Conservation (phyloP, 1,284 basidiomycete genomes). For the Apiotrichum laibachii region DNA sequence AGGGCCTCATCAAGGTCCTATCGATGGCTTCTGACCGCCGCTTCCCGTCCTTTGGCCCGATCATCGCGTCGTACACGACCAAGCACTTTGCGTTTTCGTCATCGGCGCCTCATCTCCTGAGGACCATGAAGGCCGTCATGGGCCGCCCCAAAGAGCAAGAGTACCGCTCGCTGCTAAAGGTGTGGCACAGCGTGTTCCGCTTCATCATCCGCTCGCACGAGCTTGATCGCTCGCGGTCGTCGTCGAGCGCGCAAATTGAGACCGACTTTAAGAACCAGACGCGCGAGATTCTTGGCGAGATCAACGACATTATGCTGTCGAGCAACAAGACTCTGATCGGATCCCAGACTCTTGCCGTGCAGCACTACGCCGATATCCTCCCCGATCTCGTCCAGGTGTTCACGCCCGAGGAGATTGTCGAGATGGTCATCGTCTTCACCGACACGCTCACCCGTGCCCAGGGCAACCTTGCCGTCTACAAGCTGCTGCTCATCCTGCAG, state of each 20-base stretch:
- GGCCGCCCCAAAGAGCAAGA: constrained; percentile 70
- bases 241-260: constrained; percentile 79
- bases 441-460: constrained; percentile 75
- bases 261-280: constrained; percentile 78
- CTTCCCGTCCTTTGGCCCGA: constrained; percentile 93
- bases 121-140: constrained; percentile 80
- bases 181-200: constrained; percentile 92
- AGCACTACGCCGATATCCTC: constrained; percentile 89
- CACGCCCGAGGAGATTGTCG: constrained; percentile 73
- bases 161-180: constrained; percentile 85
- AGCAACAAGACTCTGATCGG: constrained; percentile 80
- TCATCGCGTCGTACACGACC: constrained; percentile 89
- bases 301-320: constrained; percentile 85
- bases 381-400: constrained; percentile 83
- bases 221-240: constrained; percentile 75
- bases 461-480: constrained; percentile 86
- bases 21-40: constrained; percentile 88
- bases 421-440: constrained; percentile 78
- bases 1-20: constrained; percentile 83
- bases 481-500: constrained; percentile 88
- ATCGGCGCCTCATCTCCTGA: constrained; percentile 76
- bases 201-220: constrained; percentile 86
- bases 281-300: constrained; percentile 68
- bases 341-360: constrained; percentile 88
- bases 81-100: constrained; percentile 77